phyloP scores from a whole-genome alignment of 2,329 filamentous ascomycete species.

The Mariannaea elegans region DNA sequence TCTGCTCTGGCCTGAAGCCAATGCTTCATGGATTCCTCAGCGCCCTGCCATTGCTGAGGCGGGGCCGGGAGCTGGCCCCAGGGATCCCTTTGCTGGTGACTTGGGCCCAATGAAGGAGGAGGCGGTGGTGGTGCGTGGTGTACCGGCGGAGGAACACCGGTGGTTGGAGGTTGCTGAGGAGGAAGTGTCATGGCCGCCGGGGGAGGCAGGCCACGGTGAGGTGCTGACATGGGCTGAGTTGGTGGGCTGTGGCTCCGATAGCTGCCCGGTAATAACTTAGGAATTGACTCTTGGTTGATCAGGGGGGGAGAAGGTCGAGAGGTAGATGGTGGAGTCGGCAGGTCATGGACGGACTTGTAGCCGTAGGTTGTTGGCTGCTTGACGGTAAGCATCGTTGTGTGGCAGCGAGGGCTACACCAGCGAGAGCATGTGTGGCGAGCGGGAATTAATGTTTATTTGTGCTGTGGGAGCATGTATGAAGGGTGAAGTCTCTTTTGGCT shows the following conservation, averaged over 20 bases:
- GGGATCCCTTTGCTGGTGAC: slow-evolving; percentile 49
- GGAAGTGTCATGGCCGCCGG: slow-evolving; percentile 72
- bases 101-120: slow-evolving; percentile 38
- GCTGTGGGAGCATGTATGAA: slow-evolving; percentile 9
- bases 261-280: slow-evolving; percentile 51
- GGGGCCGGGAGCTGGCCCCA: slow-evolving; percentile 67
- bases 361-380: slow-evolving; percentile 68
- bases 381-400: slow-evolving; percentile 67
- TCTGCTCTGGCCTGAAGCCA: slow-evolving; percentile 78
- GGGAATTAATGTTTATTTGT: slow-evolving; percentile 22
- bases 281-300: slow-evolving; percentile 57
- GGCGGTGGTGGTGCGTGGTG: slow-evolving; percentile 44
- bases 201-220: slow-evolving; percentile 74
- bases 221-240: slow-evolving; percentile 70
- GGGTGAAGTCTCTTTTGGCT: slow-evolving; percentile 26
- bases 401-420: slow-evolving; percentile 39
- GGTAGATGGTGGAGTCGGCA: slow-evolving; percentile 66
- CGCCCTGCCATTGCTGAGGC: slow-evolving; percentile 71
- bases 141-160: slow-evolving; percentile 37
- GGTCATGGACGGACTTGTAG: slow-evolving; percentile 69
- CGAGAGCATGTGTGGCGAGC: slow-evolving; percentile 39
- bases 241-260: slow-evolving; percentile 58
- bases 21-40: slow-evolving; percentile 75
- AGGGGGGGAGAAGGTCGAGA: slow-evolving; percentile 65
- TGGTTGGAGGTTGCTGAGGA: slow-evolving; percentile 51